Evolutionary conservation across 176 grass and related monocot species (phyloP).

Genomic region (Aegilops longissima): DNA sequence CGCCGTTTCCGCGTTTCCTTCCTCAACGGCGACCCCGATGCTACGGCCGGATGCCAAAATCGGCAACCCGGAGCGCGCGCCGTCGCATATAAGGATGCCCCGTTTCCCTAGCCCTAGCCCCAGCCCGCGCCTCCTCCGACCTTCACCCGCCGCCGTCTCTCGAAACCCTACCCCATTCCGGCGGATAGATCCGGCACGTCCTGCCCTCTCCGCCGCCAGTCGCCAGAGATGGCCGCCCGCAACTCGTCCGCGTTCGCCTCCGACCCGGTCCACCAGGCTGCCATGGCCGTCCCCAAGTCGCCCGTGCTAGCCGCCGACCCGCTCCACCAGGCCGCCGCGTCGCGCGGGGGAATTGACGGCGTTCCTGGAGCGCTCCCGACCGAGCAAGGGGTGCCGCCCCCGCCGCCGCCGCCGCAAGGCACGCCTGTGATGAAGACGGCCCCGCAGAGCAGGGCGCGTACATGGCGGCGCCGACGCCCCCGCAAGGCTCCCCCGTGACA

Average conservation of each 20-base stretch:
- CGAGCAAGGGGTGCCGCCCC: neutral
- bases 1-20: neutral
- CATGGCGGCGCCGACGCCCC: neutral
- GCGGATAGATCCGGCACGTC: neutral
- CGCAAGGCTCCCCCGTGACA: neutral
- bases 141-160: neutral
- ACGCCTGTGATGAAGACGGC: too few species aligned
- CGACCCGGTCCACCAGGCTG: neutral
- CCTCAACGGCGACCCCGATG: constrained; percentile 16
- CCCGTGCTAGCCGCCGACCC: neutral
- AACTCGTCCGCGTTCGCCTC: neutral
- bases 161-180: constrained; percentile 35
- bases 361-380: neutral
- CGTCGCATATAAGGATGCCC: neutral
- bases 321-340: neutral
- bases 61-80: constrained; percentile 4
- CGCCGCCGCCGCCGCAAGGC: too few species aligned
- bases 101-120: neutral
- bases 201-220: neutral
- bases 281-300: neutral
- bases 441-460: too few species aligned
- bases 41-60: neutral
- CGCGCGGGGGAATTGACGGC: neutral
- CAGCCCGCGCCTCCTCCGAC: neutral
- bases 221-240: neutral